Conservation (phyloP, 140 eudicot species). For the Stevia rebaudiana region DNA sequence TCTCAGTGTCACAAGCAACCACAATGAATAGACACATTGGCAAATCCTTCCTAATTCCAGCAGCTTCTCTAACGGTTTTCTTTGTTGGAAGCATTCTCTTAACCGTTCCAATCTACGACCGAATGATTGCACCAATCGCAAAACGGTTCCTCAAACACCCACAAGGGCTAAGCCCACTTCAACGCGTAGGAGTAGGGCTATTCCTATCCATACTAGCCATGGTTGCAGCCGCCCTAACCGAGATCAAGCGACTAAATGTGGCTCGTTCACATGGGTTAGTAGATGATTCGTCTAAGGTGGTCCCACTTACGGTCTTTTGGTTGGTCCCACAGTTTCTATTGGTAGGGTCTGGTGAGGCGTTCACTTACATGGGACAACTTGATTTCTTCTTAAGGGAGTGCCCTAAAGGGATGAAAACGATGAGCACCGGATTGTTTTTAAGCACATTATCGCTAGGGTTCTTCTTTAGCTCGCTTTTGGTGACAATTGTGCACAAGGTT, state of each 20-base stretch:
- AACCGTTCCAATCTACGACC: conserved; percentile 49
- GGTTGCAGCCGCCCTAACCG: conserved; percentile 51
- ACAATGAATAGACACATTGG: conserved; percentile 62
- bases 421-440: conserved; percentile 68
- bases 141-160: conserved; percentile 37
- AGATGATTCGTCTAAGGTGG: conserved; percentile 14
- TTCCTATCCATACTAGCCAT: conserved; percentile 44
- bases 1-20: conserved; percentile 65
- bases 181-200: conserved; percentile 52
- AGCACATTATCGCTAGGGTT: conserved; percentile 56
- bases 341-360: conserved; percentile 60
- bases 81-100: conserved; percentile 48
- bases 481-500: conserved; percentile 46
- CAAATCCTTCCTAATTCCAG: conserved; percentile 49
- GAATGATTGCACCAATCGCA: conserved; percentile 40
- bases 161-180: conserved; percentile 59
- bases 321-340: conserved; percentile 54
- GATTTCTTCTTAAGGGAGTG: conserved; percentile 63
- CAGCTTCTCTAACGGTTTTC: conserved; percentile 60
- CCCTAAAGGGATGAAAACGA: conserved; percentile 74
- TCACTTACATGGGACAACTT: conserved; percentile 60
- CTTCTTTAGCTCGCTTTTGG: conserved; percentile 53
- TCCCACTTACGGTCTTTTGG: conserved; percentile 56
- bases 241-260: conserved; percentile 42
- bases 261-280: conserved; percentile 39